A percentile compares a stretch with the other conserved stretches of the same genome.
These are phyloP conservation scores for Ophiosphaerella korrae DNA, from an alignment of 2,329 filamentous ascomycete species.

Conservation along the genomic window DNA sequence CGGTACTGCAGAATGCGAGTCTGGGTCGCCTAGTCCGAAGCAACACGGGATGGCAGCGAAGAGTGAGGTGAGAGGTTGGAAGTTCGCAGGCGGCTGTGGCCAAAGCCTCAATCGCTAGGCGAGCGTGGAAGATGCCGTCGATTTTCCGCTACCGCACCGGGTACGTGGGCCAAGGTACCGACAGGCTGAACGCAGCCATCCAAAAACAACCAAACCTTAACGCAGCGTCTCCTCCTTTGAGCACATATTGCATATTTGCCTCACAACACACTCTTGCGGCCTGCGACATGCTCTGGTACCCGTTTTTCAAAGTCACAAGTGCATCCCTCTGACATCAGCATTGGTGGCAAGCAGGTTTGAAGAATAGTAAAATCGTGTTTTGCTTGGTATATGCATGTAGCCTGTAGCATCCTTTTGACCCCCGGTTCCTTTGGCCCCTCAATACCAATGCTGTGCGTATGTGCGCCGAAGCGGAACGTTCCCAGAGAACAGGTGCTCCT, in stretches of 20 bases:
- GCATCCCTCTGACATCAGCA: neutral
- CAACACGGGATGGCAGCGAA: neutral
- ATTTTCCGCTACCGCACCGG: constrained; percentile 1
- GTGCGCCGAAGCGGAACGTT: neutral
- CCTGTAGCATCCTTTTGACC: constrained; percentile 17
- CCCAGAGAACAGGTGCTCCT: constrained; percentile 2
- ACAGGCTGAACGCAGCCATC: constrained; percentile 18
- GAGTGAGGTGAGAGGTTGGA: constrained; percentile 6
- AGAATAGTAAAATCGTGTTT: constrained; percentile 13
- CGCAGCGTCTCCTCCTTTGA: constrained; percentile 34
- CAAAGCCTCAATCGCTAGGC: constrained; percentile 4
- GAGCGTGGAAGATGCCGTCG: constrained; percentile 12
- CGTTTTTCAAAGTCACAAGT: constrained; percentile 4
- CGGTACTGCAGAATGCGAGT: neutral
- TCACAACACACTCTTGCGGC: constrained; percentile 8
- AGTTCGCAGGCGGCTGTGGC: constrained; percentile 2
- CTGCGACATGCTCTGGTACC: constrained; percentile 15
- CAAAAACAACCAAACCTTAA: constrained; percentile 34
- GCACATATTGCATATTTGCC: constrained; percentile 29
- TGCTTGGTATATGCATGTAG: constrained; percentile 16
- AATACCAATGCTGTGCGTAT: constrained; percentile 9
- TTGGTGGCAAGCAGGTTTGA: constrained; percentile 4
- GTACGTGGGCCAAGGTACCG: constrained; percentile 18
- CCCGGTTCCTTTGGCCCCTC: constrained; percentile 4
- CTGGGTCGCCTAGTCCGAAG: neutral